Percentiles rank a stretch among this genome's conserved stretches.
These are phyloP conservation scores for Biscogniauxia mediterranea DNA, from an alignment of 2,329 filamentous ascomycete genomes.

Conservation along the genomic window DNA sequence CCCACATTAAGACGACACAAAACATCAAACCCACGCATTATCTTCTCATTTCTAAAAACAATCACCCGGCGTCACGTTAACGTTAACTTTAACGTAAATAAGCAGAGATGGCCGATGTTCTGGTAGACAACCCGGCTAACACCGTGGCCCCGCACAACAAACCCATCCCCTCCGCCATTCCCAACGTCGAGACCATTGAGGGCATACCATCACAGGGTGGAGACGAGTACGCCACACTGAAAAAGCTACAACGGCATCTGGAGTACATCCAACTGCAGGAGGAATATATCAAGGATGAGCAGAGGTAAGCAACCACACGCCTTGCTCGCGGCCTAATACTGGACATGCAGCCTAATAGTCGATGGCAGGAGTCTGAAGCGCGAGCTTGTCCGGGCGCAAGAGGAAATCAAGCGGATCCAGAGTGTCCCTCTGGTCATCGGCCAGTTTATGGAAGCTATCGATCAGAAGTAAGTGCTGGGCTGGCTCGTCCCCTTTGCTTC, in stretches of 20 bases:
- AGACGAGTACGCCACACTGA: slow-evolving; percentile 93
- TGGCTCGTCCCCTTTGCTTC: not conserved
- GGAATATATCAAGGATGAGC: slow-evolving; percentile 99
- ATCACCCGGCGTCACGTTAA: slow-evolving; percentile 1
- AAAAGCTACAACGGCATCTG: slow-evolving; percentile 93
- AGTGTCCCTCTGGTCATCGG: slow-evolving; percentile 97
- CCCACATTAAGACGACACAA: too few relatives aligned
- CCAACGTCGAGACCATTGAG: slow-evolving; percentile 87
- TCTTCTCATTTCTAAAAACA: not conserved
- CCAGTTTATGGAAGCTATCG: slow-evolving; percentile 99
- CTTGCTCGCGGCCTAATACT: not conserved
- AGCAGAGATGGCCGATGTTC: slow-evolving; percentile 74
- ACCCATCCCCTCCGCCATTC: slow-evolving; percentile 74
- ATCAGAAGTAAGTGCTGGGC: slow-evolving; percentile 77
- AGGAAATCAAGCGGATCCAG: slow-evolving; percentile 99
- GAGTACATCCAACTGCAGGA: slow-evolving; percentile 99
- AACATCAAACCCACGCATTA: not conserved
- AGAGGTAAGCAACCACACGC: slow-evolving; percentile 57
- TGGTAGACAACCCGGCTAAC: slow-evolving; percentile 78
- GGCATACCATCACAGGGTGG: slow-evolving; percentile 75
- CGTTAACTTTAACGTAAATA: slow-evolving; percentile 2
- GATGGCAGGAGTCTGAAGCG: slow-evolving; percentile 80
- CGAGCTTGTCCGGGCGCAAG: slow-evolving; percentile 93
- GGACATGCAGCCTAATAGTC: slow-evolving; percentile 17
- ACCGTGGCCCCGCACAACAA: slow-evolving; percentile 77